Evolutionary conservation across 192 early-diverging fungal species (phyloP).

Genomic region (Coemansia sp.): DNA sequence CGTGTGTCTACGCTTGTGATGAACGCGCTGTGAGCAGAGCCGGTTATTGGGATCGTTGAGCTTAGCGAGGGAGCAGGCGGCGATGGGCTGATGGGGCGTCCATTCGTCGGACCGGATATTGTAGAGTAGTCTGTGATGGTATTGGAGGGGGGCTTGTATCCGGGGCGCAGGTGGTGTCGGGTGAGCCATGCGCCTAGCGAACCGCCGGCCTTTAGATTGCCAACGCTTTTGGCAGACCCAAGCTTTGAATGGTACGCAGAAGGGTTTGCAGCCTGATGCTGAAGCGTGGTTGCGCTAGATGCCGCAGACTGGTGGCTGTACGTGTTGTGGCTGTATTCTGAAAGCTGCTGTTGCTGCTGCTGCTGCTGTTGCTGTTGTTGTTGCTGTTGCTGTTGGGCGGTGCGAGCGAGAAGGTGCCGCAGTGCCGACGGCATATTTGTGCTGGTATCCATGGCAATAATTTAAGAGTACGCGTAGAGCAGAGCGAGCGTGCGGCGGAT

Average conservation of each 20-base stretch:
- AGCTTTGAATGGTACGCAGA: conserved; percentile 17
- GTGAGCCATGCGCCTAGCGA: conserved; percentile 52
- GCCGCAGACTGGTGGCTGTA: conserved; percentile 33
- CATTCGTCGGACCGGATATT: conserved; percentile 7
- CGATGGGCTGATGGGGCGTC: background rate
- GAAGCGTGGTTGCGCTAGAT: conserved; percentile 43
- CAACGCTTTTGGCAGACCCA: conserved; percentile 34
- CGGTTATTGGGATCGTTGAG: conserved; percentile 8
- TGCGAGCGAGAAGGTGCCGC: conserved; percentile 44
- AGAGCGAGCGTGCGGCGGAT: background rate
- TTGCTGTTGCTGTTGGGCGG: conserved; percentile 19
- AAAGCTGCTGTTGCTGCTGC: conserved; percentile 16
- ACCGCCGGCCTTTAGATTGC: conserved; percentile 45
- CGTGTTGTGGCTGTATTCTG: conserved; percentile 19
- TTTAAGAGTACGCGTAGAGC: background rate
- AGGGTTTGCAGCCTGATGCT: conserved; percentile 14
- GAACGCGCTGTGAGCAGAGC: conserved; percentile 18
- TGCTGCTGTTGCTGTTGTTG: conserved; percentile 16
- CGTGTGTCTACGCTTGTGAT: conserved; percentile 53
- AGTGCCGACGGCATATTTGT: conserved; percentile 40
- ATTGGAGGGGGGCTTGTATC: conserved; percentile 2
- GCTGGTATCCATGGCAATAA: conserved; percentile 11
- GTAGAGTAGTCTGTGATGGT: background rate
- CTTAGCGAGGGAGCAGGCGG: background rate
- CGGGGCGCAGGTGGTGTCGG: conserved; percentile 45